Base-by-base conservation (phyloP, 2,329 filamentous ascomycete genomes). In the Parasarocladium wereldwijsianum region DNA sequence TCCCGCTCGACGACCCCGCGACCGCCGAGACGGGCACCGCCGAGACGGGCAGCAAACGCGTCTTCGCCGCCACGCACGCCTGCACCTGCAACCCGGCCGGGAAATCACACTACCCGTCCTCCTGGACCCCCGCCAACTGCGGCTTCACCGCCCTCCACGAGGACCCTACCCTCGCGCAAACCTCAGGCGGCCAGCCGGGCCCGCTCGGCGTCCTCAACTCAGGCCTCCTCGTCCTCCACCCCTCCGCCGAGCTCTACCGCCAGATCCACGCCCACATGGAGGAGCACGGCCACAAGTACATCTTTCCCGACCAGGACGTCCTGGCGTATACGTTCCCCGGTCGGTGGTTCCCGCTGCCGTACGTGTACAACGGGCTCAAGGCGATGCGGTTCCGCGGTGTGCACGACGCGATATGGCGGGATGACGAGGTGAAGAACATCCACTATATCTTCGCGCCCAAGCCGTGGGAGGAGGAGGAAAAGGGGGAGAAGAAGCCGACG, bases 31-130 rank as follows among this genome's bases (percentile, higher is more conserved):
- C 22, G 7, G 38, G 36, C 7, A 22, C 32, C 8, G 32, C 38
- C 8, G 57, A n/a, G n/a, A n/a, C n/a, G n/a, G n/a, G 55, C 12
- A 71, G 77, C 14, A 48, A 63, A 25, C 64, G 68, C 25, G 79
- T 93, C 19, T 87, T 93, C 52, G 84, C 82, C 2, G 82, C 83
- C 4, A 73, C 74, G 38, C 82, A 87, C 54, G 84, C 84, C 5
- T 92, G 84, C 53, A 74, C 84, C 12, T 92, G 84, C 58, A 92
- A 92, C 54, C 83, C 84, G 14, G 57, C 85, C 39, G 66, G 70
- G 42, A 84, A 82, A 51, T 46, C 69, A 17, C 81, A 92, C 55
- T 93, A 93, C 52, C 84, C 84, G 1, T 52, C 57, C 28, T 57
- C 82, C 49, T 93, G 81, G 68, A 43, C 63, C 12, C 60, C 62